Evolutionary conservation across 108 stramenopile genomes (phyloP), one percentile per base, ranked within the genome.

Genomic region (Schizochytrium sp.): DNA sequence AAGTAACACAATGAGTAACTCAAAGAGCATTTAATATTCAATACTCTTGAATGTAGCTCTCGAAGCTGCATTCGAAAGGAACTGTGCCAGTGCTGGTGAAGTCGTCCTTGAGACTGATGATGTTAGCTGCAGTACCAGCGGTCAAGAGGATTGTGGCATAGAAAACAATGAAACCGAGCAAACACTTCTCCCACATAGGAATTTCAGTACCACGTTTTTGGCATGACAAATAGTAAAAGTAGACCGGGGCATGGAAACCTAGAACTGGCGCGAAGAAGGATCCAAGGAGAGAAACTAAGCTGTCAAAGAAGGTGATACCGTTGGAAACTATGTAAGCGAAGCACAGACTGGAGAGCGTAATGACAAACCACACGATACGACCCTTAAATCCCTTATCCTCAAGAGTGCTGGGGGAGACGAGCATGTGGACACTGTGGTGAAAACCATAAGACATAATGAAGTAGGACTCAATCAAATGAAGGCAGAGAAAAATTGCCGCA

Each of bases 221-320:
- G 12, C 64, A 44, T 7, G 64, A 38, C 10, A 69, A 44, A 15
- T 44, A 13, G 64, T 44, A 69, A 44, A 69, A 69, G 64, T 44
- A 44, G 15, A 69, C 2, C 64, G 64, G 64, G 12, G 64, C 64
- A 44, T 69, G 64, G 28, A 69, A 69, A 38, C 64, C 64, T 38
- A 69, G 64, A 44, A 69, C 44, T 38, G 64, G 64, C 42, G 42
- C 64, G 44, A 69, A 69, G 64, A 69, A 44, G 5, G 64, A 69
- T 38, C 64, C 64, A 44, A 69, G 64, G 15, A 69, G 64, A 38
- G 64, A 69, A 12, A 69, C 64, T 38, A 69, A 44, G 28, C 64
- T 69, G 64, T 69, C 64, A 69, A 69, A 69, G 64, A 69, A 69
- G 64, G 64, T 69, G 28, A 69, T 38, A 15, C 64, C 64, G 64